Evolutionary conservation across 441 rosid species (phyloP).

Genomic region (Eutrema salsugineum): DNA sequence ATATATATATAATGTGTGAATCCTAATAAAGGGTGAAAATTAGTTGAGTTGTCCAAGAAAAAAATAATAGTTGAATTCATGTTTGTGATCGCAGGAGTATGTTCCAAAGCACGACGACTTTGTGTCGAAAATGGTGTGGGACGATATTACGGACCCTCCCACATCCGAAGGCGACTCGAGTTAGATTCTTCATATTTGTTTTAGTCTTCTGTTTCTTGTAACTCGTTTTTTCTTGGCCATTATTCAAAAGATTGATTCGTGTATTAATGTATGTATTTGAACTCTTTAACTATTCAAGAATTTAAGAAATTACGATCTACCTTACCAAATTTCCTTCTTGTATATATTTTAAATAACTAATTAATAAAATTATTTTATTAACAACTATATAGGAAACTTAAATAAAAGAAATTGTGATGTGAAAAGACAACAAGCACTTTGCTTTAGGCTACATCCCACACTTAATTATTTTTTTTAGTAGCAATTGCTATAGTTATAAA

Average conservation of each 20-base stretch:
- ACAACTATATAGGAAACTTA: too few species aligned
- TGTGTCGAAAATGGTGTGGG: slow-evolving; percentile 31
- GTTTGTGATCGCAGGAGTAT: slow-evolving; percentile 18
- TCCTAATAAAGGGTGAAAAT: not conserved
- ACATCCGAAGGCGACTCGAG: not conserved
- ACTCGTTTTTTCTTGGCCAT: not conserved
- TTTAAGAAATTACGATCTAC: not conserved
- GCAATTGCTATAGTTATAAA: too few species aligned
- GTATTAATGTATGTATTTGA: not conserved
- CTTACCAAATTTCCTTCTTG: not conserved
- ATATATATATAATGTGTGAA: not conserved
- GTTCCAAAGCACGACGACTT: slow-evolving; percentile 34
- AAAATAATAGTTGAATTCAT: not conserved
- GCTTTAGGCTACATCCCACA: too few species aligned
- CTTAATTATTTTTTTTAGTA: too few species aligned
- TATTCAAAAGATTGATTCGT: not conserved
- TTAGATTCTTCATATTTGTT: not conserved
- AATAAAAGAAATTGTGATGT: not conserved
- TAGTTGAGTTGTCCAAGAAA: not conserved
- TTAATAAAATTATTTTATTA: too few species aligned
- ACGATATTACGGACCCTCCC: not conserved
- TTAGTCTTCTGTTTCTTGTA: not conserved
- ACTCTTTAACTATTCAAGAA: not conserved
- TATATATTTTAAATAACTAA: not conserved
- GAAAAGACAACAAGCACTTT: too few species aligned